Evolutionary conservation across 169 alveolate genomes (phyloP).

Genomic region (Eimeria necatrix): DNA sequence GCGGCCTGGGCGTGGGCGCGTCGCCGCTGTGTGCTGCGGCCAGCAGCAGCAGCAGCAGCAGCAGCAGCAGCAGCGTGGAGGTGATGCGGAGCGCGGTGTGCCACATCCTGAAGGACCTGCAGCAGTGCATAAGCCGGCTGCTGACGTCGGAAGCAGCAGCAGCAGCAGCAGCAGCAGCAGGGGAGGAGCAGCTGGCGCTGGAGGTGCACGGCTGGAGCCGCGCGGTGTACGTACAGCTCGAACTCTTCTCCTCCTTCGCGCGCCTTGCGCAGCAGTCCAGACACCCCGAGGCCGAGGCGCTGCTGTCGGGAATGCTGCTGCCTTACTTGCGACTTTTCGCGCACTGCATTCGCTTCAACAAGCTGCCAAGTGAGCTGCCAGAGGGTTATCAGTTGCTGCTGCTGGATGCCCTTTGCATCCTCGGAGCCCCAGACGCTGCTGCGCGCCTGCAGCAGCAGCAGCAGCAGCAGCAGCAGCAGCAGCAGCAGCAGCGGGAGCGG

Average conservation of each 20-base stretch:
- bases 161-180: too few species aligned
- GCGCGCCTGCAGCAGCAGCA: constrained; percentile 2
- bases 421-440: constrained; percentile 5
- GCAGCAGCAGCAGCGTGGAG: constrained; percentile 62
- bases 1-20: not conserved
- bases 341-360: constrained; percentile 51
- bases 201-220: constrained; percentile 60
- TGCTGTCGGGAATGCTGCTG: constrained; percentile 23
- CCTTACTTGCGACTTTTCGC: constrained; percentile 65
- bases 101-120: constrained; percentile 59
- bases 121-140: constrained; percentile 22
- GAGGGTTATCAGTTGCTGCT: constrained; percentile 51
- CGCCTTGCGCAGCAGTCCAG: not conserved
- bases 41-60: constrained; percentile 33
- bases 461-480: constrained; percentile 46
- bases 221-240: constrained; percentile 70
- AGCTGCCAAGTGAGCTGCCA: constrained; percentile 49
- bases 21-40: not conserved
- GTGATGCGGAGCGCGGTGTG: constrained; percentile 76
- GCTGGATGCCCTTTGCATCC: constrained; percentile 39
- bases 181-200: not conserved
- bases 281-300: constrained; percentile 16
- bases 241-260: constrained; percentile 53
- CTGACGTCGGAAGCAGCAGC: not conserved
- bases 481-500: not conserved